These are phyloP conservation scores for Nakaseomyces sp. DNA, from an alignment of 1,139 yeast species.

Conservation along the genomic window DNA sequence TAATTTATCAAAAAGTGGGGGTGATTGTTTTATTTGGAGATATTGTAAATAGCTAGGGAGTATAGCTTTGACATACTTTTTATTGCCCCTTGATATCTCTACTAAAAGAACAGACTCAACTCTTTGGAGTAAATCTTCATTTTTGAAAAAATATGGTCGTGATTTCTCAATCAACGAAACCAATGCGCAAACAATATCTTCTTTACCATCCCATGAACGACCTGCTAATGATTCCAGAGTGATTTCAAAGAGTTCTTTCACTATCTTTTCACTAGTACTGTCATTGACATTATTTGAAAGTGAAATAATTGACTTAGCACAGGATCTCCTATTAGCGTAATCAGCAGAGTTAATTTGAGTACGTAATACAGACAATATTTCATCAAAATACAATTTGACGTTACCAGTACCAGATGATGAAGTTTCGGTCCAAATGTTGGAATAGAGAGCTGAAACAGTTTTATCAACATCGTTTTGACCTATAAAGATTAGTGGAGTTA, in stretches of 20 bases:
- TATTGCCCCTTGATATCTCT: conserved; percentile 65
- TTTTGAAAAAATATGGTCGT: conserved; percentile 26
- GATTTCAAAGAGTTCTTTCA: conserved; percentile 40
- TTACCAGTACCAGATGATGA: conserved; percentile 62
- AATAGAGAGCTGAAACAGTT: conserved; percentile 43
- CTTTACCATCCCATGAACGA: conserved; percentile 86
- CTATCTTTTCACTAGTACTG: conserved; percentile 29
- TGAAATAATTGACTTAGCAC: conserved; percentile 62
- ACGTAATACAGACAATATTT: conserved; percentile 49
- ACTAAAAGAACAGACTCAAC: conserved; percentile 41
- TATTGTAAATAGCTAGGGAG: conserved; percentile 45
- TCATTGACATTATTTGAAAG: conserved; percentile 42
- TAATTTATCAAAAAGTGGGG: neutral
- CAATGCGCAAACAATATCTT: conserved; percentile 59
- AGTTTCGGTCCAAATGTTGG: conserved; percentile 70
- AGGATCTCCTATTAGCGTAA: conserved; percentile 58
- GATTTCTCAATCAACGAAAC: conserved; percentile 49
- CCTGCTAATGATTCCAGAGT: conserved; percentile 63
- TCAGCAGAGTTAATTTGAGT: conserved; percentile 47
- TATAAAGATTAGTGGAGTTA: conserved; percentile 70
- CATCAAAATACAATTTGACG: conserved; percentile 60
- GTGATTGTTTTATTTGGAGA: conserved; percentile 37
- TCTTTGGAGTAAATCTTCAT: conserved; percentile 30
- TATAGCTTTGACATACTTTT: conserved; percentile 49
- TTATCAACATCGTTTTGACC: conserved; percentile 61